Evolutionary conservation across 257 asterid species (phyloP), one percentile per base, ranked within the genome.

Genomic region (Dorcoceras hygrometricum): DNA sequence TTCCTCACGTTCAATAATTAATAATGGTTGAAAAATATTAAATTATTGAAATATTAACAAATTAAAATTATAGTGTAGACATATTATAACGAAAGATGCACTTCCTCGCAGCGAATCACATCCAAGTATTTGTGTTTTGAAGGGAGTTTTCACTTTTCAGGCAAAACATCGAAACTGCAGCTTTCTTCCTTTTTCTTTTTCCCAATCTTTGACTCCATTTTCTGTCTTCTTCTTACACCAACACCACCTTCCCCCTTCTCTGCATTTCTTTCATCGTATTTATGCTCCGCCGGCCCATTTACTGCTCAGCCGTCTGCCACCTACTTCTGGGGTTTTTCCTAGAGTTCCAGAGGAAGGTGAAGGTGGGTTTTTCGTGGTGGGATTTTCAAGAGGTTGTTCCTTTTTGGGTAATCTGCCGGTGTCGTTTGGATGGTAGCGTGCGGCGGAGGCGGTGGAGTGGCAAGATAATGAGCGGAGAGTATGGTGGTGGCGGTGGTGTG

Each of bases 391-490:
- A 31, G 65, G 59, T 34, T 39, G 50, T 64, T 39, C 50, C 4
- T 75, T 63, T 65, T 59, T 36, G 71, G 68, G 65, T 36, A 73
- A 64, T 66, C 57, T 66, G 79, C 68, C 39, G 82, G 77, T 19
- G 77, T 80, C 70, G 86, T 39, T 39, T 86, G 78, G 86, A 82
- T 87, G 89, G 89, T 86, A 79, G 83, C 75, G 86, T 71, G 73
- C 80, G 90, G 89, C 73, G 82, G 83, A 4, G 50, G 50, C n/a
- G 50, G 50, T 29, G 34, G 34, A 11, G 50, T 39, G n/a, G 50
- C 50, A 12, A 84, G 98, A 86, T 86, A 95, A 92, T 89, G 98
- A 92, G 87, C 81, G 86, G 89, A 76, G 82, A 74, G 76, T 82
- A 82, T 67, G 87, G 85, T 63, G 89, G 88, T 55, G 89, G 46